Base-by-base conservation (phyloP, 352 stramenopile species). In the Halophytophthora polymorphica region DNA sequence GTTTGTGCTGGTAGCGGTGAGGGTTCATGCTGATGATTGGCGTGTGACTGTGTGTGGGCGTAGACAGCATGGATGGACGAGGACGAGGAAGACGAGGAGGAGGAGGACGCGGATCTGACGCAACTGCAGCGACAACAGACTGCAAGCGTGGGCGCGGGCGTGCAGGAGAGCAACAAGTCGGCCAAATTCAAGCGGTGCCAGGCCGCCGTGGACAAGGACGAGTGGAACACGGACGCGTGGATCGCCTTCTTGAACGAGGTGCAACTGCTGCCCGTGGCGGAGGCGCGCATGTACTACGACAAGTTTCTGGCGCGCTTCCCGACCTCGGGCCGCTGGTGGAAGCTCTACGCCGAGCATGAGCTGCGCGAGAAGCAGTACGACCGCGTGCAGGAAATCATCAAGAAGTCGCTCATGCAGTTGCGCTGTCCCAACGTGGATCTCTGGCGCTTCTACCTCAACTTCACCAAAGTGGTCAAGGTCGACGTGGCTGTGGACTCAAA, bases 391-490 rank as follows among this genome's bases (percentile, higher is more conserved):
- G 79, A 85, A 48, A 90, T 95, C 59, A 90, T 95, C 44, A 87
- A 90, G 60, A 91, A 90, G 64, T 90, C 83, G 50, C 76, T 95
- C 28, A 89, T 93, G 74, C 70, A 92, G 63, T 53, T 93, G 38
- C 76, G 83, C 17, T 92, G 81, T 46, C 83, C 81, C 19, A 65
- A 93, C 41, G 68, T 95, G 42, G 85, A 95, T 14, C 67, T 95
- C 15, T 95, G 85, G 85, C 66, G 80, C 3, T 93, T 95, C 42
- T 95, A 95, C 61, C 65, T 95, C 25, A 83, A 85, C 56, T 93
- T 95, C 47, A 93, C 83, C 25, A 91, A 92, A 52, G 80, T 90
- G 42, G 80, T 86, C 2, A 86, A 91, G 43, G 63, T 93, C 40
- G 82, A 93, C 39, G 75, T 89, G 37, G 81, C 82, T 6, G 70